A percentile compares a stretch with the other conserved stretches of the same genome.
Evolutionary conservation across 371 early-diverging fungal species (phyloP).

Genomic region (Coemansia sp.): DNA sequence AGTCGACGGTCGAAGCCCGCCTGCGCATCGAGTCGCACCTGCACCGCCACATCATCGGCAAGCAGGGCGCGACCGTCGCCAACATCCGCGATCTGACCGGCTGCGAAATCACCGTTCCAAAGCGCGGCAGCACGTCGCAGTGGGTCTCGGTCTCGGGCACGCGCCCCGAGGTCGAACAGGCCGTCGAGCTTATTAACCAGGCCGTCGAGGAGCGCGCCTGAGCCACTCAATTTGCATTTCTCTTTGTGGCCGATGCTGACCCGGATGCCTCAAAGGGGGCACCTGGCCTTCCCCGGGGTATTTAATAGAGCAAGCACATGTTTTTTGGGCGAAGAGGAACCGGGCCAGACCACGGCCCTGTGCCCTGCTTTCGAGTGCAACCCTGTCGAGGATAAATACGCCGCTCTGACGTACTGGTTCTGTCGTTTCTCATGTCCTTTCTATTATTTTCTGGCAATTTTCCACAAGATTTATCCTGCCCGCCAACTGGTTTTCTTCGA

Average conservation of each 20-base stretch:
- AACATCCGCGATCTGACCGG: slow-evolving; percentile 57
- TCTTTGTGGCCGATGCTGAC: too few relatives aligned
- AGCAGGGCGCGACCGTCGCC: slow-evolving; percentile 58
- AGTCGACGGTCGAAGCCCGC: slow-evolving; percentile 21
- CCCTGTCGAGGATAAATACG: too few relatives aligned
- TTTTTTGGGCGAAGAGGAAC: too few relatives aligned
- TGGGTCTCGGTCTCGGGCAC: slow-evolving; percentile 41
- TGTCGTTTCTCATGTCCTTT: neutral
- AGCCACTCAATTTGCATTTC: neutral
- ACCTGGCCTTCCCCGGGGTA: too few relatives aligned
- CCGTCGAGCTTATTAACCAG: slow-evolving; percentile 37
- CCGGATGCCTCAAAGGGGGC: too few relatives aligned
- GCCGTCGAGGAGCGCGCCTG: slow-evolving; percentile 40
- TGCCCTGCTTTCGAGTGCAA: too few relatives aligned
- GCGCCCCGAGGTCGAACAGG: slow-evolving; percentile 26
- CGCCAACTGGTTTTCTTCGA: neutral
- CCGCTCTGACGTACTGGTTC: too few relatives aligned
- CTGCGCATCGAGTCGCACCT: slow-evolving; percentile 55
- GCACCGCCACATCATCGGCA: slow-evolving; percentile 65
- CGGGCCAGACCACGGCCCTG: too few relatives aligned
- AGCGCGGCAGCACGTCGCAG: slow-evolving; percentile 45
- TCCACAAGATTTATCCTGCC: neutral
- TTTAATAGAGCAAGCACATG: too few relatives aligned
- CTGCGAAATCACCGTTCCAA: slow-evolving; percentile 58
- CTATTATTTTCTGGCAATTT: neutral